Base-by-base conservation (phyloP, 1,139 yeast species). In the Debaryomyces nepalensis region DNA sequence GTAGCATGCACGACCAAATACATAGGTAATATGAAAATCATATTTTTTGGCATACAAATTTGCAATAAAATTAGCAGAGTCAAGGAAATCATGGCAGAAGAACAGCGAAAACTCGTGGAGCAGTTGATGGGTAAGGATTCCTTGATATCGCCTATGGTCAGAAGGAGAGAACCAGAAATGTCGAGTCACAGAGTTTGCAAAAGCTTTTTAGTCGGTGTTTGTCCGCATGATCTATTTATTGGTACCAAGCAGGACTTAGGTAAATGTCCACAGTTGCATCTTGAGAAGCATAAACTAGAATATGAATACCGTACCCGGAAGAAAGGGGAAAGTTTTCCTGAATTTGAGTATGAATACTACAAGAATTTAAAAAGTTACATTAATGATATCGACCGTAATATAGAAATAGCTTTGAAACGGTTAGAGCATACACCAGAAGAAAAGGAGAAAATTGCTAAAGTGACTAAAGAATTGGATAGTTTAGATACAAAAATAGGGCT, bases 241-340 rank as follows among this genome's bases (percentile, higher is more conserved):
- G 89, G 89, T 4, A 87, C 97, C 11, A 90, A 89, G 61, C 88
- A 87, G 57, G 90, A 87, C 58, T 61, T 87, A 46, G 97, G 97
- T 0, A 75, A 75, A 43, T 91, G 98, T 59, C 89, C 91, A 1
- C 79, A 76, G 52, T 66, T 84, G 18, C 98, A 91, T 60, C 63
- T 82, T 27, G 93, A 88, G 52, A 86, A 86, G 52, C 82, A 84
- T 57, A 86, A 82, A 59, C 61, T 87, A 30, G 84, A 88, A 52
- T 91, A 87, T 55, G 86, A 79, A 43, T 70, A 74, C 33, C 79
- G 83, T 43, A 69, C 75, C 29, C 74, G 76, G 42, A 73, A 75
- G 43, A 56, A 63, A 27, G 85, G 87, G 1, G 78, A 77, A 29
- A 63, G 58, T 35, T 84, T 83, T 56, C 85, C 88, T 0, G 87